phyloP scores from a whole-genome alignment of 1,139 yeast species.

The Debaryomyces subglobosus region DNA sequence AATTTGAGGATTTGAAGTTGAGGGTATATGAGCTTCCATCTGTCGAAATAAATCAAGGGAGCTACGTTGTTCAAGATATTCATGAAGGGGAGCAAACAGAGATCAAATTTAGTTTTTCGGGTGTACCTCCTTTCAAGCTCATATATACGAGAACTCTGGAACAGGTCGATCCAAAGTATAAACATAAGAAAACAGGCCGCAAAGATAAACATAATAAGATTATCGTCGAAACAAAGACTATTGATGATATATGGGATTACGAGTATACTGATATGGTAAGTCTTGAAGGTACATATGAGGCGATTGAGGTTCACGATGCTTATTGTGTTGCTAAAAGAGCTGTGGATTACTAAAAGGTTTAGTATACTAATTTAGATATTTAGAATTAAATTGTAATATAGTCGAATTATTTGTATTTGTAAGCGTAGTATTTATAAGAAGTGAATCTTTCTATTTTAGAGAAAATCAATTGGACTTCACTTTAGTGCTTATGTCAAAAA shows the following conservation, averaged over 20 bases:
- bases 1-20: constrained; percentile 48
- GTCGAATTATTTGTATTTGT: not conserved
- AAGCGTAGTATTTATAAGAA: not conserved
- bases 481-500: too few species aligned
- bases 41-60: constrained; percentile 84
- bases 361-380: constrained; percentile 1
- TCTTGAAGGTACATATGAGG: constrained; percentile 92
- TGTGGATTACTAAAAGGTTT: not conserved
- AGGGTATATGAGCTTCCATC: constrained; percentile 82
- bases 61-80: constrained; percentile 69
- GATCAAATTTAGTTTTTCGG: constrained; percentile 65
- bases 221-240: constrained; percentile 77
- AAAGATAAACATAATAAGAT: constrained; percentile 27
- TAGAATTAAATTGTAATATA: constrained; percentile 3
- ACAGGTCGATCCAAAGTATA: constrained; percentile 51
- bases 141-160: constrained; percentile 56
- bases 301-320: constrained; percentile 81
- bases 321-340: constrained; percentile 62
- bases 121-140: constrained; percentile 72
- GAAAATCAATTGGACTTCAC: too few species aligned
- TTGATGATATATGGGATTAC: constrained; percentile 66
- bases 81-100: constrained; percentile 90
- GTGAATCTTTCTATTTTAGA: too few species aligned
- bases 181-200: constrained; percentile 22
- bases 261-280: constrained; percentile 76